phyloP scores from a whole-genome alignment of 148 eudicot species.

The Silene uniflora region DNA sequence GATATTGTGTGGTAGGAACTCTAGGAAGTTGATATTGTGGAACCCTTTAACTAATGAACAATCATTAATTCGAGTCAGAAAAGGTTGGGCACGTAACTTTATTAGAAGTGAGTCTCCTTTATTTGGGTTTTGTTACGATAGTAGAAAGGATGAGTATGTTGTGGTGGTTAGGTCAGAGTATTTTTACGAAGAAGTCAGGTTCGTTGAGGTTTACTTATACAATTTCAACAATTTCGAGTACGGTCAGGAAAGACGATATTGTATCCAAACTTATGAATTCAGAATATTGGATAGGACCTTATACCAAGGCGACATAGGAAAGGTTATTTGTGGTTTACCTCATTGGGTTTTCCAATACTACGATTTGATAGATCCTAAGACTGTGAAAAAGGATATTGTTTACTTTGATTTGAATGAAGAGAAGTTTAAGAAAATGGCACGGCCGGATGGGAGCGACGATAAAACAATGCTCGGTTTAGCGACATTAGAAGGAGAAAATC shows the following conservation, averaged over 20 bases:
- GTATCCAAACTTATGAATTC: too few relatives aligned
- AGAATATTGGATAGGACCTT: too few relatives aligned
- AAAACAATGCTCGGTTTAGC: slow-evolving; percentile 2
- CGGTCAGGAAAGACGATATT: not conserved
- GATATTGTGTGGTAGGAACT: too few relatives aligned
- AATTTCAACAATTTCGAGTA: slow-evolving; percentile 2
- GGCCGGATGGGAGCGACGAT: not conserved
- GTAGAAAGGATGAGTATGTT: not conserved
- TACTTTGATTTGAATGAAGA: slow-evolving; percentile 4
- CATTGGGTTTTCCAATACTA: not conserved
- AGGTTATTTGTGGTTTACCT: not conserved
- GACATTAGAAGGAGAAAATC: too few relatives aligned
- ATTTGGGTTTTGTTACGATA: not conserved
- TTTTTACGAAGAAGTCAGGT: not conserved
- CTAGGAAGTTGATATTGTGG: too few relatives aligned
- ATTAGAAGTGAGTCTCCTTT: not conserved
- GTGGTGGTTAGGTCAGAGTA: not conserved
- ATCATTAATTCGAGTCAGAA: not conserved
- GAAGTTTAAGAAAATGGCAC: not conserved
- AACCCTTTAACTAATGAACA: too few relatives aligned
- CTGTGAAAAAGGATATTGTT: not conserved
- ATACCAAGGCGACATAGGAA: too few relatives aligned
- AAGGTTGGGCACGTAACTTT: too few relatives aligned
- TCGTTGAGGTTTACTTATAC: not conserved
- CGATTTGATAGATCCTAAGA: not conserved